A percentile compares a stretch with the other conserved stretches of the same genome.
Evolutionary conservation across 2,329 filamentous ascomycete genomes (phyloP).

Genomic region (Xylariaceae sp.): DNA sequence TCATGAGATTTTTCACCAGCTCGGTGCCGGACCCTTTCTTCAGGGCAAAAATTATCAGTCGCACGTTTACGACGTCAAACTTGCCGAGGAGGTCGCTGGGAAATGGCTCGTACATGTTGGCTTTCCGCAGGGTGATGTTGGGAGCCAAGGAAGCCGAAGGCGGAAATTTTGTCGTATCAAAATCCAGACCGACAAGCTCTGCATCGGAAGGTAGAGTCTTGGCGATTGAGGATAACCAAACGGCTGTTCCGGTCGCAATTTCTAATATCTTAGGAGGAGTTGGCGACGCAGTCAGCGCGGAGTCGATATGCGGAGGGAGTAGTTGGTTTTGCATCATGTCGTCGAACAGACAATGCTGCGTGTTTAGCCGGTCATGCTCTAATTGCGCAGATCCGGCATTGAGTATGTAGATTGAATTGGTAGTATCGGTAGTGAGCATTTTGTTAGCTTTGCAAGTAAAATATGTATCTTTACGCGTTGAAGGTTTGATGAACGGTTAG

Average conservation of each 20-base stretch:
- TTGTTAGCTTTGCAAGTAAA: neutral
- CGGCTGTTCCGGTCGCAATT: conserved; percentile 20
- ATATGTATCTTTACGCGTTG: no score
- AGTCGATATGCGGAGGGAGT: conserved; percentile 20
- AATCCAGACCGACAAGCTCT: conserved; percentile 25
- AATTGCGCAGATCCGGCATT: conserved; percentile 18
- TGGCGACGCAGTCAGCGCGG: neutral
- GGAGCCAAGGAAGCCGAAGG: neutral
- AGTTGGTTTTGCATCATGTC: conserved; percentile 22
- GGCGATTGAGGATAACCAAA: conserved; percentile 20
- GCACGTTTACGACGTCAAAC: conserved; percentile 29
- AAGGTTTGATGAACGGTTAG: neutral
- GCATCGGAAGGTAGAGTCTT: conserved; percentile 17
- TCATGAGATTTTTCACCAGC: conserved; percentile 23
- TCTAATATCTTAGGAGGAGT: conserved; percentile 21
- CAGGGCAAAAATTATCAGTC: conserved; percentile 23
- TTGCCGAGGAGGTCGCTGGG: conserved; percentile 20
- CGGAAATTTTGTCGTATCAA: conserved; percentile 25
- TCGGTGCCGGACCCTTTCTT: conserved; percentile 16
- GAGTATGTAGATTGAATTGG: conserved; percentile 25
- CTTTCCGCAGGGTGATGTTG: conserved; percentile 20
- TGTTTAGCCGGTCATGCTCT: conserved; percentile 21
- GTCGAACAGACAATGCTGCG: conserved; percentile 19
- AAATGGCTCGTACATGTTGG: conserved; percentile 25
- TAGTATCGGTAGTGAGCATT: conserved; percentile 1